Conservation (phyloP, 2,329 filamentous ascomycete genomes). For the Graphiopsis chlorocephala region DNA sequence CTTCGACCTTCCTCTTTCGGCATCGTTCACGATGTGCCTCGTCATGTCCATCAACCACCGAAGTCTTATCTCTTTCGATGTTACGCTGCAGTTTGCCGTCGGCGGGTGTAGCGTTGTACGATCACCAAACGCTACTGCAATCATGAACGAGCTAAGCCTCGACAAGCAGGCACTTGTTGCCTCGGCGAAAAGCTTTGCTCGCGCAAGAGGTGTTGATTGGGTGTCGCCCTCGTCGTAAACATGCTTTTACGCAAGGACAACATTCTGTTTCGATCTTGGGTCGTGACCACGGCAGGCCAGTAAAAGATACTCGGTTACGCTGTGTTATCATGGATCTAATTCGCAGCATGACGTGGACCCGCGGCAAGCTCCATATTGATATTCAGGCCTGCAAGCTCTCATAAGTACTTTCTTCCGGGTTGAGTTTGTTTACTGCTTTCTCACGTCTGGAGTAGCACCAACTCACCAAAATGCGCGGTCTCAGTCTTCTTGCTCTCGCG, state of each 20-base stretch:
- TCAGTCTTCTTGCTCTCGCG: constrained; percentile 15
- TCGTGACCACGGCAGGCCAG: not conserved
- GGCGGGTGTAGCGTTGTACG: not conserved
- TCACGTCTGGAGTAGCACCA: not conserved
- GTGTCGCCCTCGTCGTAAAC: not conserved
- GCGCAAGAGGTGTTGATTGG: not conserved
- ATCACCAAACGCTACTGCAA: constrained; percentile 4
- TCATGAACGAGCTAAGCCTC: constrained; percentile 10
- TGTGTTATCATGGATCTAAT: not conserved
- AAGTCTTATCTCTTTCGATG: not conserved
- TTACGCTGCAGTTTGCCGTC: not conserved
- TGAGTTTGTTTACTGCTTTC: not conserved
- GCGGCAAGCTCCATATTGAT: not conserved
- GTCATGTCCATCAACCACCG: not conserved
- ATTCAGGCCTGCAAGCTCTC: not conserved
- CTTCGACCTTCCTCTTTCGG: not conserved
- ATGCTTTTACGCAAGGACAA: constrained; percentile 3
- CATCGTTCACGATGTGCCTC: not conserved
- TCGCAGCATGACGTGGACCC: not conserved
- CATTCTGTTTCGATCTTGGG: not conserved
- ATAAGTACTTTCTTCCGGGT: not conserved
- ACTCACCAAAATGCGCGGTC: not conserved
- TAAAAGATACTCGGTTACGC: not conserved
- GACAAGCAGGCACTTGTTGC: constrained; percentile 8
- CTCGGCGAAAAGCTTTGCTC: not conserved